A percentile compares a stretch with the other conserved stretches of the same genome.
phyloP scores from a whole-genome alignment of 306 rosid species.

The Dalbergia cochinchinensis region DNA sequence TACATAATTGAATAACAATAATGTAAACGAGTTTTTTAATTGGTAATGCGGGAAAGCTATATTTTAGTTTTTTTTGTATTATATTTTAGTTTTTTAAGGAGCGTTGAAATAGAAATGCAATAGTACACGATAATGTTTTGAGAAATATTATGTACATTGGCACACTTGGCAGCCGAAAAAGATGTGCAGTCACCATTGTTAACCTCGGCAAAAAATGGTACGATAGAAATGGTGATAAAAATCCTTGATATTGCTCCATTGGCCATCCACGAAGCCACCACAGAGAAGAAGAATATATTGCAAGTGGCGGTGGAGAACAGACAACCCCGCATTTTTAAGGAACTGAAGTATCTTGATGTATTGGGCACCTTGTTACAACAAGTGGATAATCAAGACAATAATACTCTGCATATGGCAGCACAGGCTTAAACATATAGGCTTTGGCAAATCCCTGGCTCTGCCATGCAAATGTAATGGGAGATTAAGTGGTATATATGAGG shows the following conservation, averaged over 20 bases:
- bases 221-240: not conserved
- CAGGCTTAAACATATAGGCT: not conserved
- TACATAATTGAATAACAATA: too few species aligned
- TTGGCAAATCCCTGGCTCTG: slow-evolving; percentile 37
- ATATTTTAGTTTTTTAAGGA: too few species aligned
- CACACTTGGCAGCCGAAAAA: not conserved
- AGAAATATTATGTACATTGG: not conserved
- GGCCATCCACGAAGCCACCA: not conserved
- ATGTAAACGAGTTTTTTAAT: too few species aligned
- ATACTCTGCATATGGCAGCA: slow-evolving; percentile 27
- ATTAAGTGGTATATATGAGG: slow-evolving; percentile 31
- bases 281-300: slow-evolving; percentile 10
- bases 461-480: slow-evolving; percentile 41
- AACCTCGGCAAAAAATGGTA: not conserved
- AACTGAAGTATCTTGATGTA: not conserved
- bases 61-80: too few species aligned
- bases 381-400: slow-evolving; percentile 5
- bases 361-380: not conserved
- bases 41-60: too few species aligned
- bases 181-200: not conserved
- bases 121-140: too few species aligned
- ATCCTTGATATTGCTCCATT: not conserved
- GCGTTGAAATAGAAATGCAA: too few species aligned
- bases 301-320: slow-evolving; percentile 6
- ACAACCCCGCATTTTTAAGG: not conserved